A percentile compares a stretch with the other conserved stretches of the same genome.
phyloP scores from a whole-genome alignment of 768 basidiomycete genomes.

The Calocybe cyanea region DNA sequence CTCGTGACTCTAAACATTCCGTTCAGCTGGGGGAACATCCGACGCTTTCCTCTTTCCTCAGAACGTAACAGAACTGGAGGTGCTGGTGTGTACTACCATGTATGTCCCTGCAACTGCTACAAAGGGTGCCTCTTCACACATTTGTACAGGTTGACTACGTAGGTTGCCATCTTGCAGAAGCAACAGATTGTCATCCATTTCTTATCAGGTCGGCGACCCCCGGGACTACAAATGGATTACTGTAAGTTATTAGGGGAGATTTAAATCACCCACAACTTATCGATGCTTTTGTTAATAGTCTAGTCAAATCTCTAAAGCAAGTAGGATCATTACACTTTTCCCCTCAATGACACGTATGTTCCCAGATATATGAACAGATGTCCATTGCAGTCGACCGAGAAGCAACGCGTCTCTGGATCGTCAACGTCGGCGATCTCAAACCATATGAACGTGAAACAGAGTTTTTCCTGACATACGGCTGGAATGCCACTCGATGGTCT shows the following conservation, averaged over 20 bases:
- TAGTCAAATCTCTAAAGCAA: slow-evolving; percentile 49
- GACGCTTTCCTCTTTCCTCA: slow-evolving; percentile 48
- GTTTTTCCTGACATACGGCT: slow-evolving; percentile 63
- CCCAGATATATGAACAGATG: slow-evolving; percentile 63
- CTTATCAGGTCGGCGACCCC: slow-evolving; percentile 54
- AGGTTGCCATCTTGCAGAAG: slow-evolving; percentile 5
- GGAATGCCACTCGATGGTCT: slow-evolving; percentile 55
- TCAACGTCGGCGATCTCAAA: slow-evolving; percentile 77
- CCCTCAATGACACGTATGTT: neutral
- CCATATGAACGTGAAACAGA: slow-evolving; percentile 70
- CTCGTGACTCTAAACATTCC: neutral
- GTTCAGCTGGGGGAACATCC: slow-evolving; percentile 63
- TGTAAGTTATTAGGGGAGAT: slow-evolving; percentile 25
- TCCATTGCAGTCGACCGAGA: slow-evolving; percentile 57
- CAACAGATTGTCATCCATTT: neutral
- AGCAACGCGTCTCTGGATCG: slow-evolving; percentile 60
- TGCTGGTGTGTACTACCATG: slow-evolving; percentile 70
- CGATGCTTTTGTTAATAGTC: slow-evolving; percentile 29
- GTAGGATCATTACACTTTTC: too few species aligned
- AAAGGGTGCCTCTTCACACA: neutral
- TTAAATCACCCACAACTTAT: neutral
- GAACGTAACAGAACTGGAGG: slow-evolving; percentile 64
- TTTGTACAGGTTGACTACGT: slow-evolving; percentile 44
- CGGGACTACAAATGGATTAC: slow-evolving; percentile 73
- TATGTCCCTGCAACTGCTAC: slow-evolving; percentile 19